These are phyloP conservation scores for Ophiostoma perfectum DNA, from an alignment of 2,329 filamentous ascomycete genomes.

Conservation along the genomic window DNA sequence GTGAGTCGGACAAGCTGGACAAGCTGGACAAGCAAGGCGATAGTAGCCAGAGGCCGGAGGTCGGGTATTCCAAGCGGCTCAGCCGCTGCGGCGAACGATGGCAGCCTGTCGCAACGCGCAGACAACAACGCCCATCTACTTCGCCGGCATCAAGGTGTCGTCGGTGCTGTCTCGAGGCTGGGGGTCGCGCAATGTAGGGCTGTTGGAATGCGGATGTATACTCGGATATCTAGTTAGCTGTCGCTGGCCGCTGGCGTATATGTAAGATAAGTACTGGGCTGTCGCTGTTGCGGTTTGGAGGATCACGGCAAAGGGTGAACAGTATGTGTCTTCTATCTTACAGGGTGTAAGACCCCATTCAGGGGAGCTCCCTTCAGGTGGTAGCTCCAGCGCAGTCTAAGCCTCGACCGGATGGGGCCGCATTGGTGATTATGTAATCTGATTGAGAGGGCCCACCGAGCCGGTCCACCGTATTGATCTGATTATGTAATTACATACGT, in stretches of 20 bases:
- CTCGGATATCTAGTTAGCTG: neutral
- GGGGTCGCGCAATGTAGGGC: neutral
- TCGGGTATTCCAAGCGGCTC: neutral
- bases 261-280: neutral
- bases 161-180: neutral
- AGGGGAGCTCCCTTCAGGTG: constrained; percentile 13
- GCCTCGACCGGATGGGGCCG: constrained; percentile 11
- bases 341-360: constrained; percentile 1
- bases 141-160: neutral
- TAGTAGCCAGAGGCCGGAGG: neutral
- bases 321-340: constrained; percentile 18
- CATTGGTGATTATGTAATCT: neutral
- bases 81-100: constrained; percentile 5
- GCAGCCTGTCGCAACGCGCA: constrained; percentile 8
- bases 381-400: neutral
- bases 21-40: neutral
- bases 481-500: neutral
- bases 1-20: neutral
- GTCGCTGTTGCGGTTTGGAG: constrained; percentile 10
- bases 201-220: neutral
- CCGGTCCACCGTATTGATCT: neutral
- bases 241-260: neutral
- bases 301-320: neutral
- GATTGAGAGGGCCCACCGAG: neutral
- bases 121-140: neutral